Evolutionary conservation across 208 protist species (phyloP).

Genomic region (Crithidia fasciculata): DNA sequence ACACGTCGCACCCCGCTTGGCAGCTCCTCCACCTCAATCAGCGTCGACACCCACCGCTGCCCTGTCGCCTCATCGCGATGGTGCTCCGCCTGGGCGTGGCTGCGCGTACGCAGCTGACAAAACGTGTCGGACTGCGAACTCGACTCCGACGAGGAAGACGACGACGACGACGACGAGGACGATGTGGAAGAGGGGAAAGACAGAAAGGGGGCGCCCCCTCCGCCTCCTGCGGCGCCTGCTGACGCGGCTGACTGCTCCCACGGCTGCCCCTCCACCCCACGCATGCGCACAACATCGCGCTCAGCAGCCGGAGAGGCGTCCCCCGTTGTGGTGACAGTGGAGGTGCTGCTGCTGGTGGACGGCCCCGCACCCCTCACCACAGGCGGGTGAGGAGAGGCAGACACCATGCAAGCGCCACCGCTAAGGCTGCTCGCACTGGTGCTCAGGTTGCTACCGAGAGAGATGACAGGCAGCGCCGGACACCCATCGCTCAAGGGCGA

Average conservation of each 20-base stretch:
- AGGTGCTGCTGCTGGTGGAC: too few relatives aligned
- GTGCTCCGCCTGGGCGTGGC: constrained; percentile 14
- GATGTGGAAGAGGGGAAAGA: background rate
- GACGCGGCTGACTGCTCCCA: too few relatives aligned
- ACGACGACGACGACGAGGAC: background rate
- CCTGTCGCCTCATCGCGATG: constrained; percentile 23
- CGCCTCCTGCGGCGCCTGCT: too few relatives aligned
- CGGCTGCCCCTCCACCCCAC: too few relatives aligned
- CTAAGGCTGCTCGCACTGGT: too few relatives aligned
- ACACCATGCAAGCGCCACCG: too few relatives aligned
- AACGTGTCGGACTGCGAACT: constrained; percentile 9
- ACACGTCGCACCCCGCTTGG: constrained; percentile 28
- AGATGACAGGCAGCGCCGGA: background rate
- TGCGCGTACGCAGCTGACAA: constrained; percentile 38
- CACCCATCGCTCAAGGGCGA: background rate
- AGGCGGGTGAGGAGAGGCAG: too few relatives aligned
- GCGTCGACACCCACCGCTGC: constrained; percentile 15
- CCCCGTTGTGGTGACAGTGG: too few relatives aligned
- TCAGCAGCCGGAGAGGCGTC: too few relatives aligned
- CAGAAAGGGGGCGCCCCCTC: background rate
- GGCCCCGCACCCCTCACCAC: too few relatives aligned
- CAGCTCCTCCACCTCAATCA: constrained; percentile 45
- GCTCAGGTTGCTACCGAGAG: background rate
- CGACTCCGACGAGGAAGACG: background rate
- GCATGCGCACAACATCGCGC: too few relatives aligned